Evolutionary conservation across 2,329 filamentous ascomycete species (phyloP).

Genomic region (Pseudogymnoascus sp.): DNA sequence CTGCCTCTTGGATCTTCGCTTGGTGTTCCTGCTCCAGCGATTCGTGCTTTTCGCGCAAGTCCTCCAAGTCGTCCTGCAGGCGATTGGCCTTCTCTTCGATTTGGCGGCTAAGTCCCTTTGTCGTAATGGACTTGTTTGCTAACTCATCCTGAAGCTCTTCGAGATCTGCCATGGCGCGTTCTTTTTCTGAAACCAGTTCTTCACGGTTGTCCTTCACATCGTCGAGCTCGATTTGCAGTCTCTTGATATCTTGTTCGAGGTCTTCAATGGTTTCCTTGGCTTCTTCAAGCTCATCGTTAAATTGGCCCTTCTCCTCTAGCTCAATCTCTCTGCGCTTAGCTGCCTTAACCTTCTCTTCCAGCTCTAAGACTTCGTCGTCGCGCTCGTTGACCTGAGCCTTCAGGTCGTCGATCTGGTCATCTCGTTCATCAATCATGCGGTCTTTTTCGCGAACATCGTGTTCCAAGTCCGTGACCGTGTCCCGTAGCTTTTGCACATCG

Average conservation of each 20-base stretch:
- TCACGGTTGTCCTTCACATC: slow-evolving; percentile 48
- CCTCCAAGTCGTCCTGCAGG: slow-evolving; percentile 58
- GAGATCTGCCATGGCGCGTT: slow-evolving; percentile 51
- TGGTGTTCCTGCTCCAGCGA: slow-evolving; percentile 37
- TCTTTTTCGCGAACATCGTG: slow-evolving; percentile 70
- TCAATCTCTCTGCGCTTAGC: slow-evolving; percentile 44
- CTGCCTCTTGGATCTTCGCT: slow-evolving; percentile 34
- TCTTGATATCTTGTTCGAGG: slow-evolving; percentile 47
- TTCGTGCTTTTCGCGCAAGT: slow-evolving; percentile 38
- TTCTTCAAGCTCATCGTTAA: slow-evolving; percentile 45
- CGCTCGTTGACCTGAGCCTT: slow-evolving; percentile 47
- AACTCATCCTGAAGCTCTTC: slow-evolving; percentile 68
- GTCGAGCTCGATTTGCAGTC: slow-evolving; percentile 46
- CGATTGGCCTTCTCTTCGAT: slow-evolving; percentile 62
- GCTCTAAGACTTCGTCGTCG: slow-evolving; percentile 43
- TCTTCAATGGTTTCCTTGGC: slow-evolving; percentile 51
- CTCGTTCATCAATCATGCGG: slow-evolving; percentile 61
- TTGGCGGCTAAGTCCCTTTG: slow-evolving; percentile 66
- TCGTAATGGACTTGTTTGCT: slow-evolving; percentile 69
- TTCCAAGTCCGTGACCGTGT: slow-evolving; percentile 70
- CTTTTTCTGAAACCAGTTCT: slow-evolving; percentile 46
- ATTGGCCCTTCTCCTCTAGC: slow-evolving; percentile 49
- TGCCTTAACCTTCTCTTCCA: slow-evolving; percentile 54
- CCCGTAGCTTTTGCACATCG: slow-evolving; percentile 58
- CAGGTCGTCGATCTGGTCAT: slow-evolving; percentile 66